These are phyloP conservation scores for Leccinum ochraceum DNA, from an alignment of 768 basidiomycete genomes.

Conservation along the genomic window DNA sequence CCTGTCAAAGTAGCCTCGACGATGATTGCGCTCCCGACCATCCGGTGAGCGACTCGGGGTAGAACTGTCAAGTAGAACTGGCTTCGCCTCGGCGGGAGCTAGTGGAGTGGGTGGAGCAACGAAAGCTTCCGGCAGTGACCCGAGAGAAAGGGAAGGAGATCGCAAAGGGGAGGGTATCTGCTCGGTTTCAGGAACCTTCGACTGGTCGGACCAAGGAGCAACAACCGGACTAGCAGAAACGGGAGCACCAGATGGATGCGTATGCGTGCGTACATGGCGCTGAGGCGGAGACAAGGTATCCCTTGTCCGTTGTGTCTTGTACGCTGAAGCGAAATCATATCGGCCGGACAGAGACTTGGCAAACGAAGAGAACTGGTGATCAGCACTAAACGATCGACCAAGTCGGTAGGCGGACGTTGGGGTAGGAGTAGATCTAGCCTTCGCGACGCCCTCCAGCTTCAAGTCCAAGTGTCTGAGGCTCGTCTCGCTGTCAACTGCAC, in stretches of 20 bases:
- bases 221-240: slow-evolving; percentile 33
- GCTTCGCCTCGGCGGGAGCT: slow-evolving; percentile 15
- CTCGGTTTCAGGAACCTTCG: slow-evolving; percentile 3
- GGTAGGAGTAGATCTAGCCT: slow-evolving; percentile 27
- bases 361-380: slow-evolving; percentile 22
- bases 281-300: slow-evolving; percentile 2
- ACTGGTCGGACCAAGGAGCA: slow-evolving; percentile 40
- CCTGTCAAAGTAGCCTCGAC: slow-evolving; percentile 56
- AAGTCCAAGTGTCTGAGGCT: slow-evolving; percentile 62
- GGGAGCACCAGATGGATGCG: slow-evolving; percentile 49
- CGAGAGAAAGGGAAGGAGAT: slow-evolving; percentile 23
- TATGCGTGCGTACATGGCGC: slow-evolving; percentile 43
- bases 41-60: slow-evolving; percentile 13
- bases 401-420: slow-evolving; percentile 15
- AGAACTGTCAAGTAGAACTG: slow-evolving; percentile 9
- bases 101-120: slow-evolving; percentile 9
- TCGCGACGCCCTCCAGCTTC: slow-evolving; percentile 67
- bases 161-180: slow-evolving; percentile 1
- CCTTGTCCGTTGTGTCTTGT: slow-evolving; percentile 40
- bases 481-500: slow-evolving; percentile 39
- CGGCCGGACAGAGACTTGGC: slow-evolving; percentile 49
- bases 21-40: slow-evolving; percentile 47
- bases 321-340: slow-evolving; percentile 58
- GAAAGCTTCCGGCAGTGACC: slow-evolving; percentile 19
- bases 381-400: slow-evolving; percentile 31